phyloP scores from a whole-genome alignment of 192 early-diverging fungal genomes.

The Coemansia sp. region DNA sequence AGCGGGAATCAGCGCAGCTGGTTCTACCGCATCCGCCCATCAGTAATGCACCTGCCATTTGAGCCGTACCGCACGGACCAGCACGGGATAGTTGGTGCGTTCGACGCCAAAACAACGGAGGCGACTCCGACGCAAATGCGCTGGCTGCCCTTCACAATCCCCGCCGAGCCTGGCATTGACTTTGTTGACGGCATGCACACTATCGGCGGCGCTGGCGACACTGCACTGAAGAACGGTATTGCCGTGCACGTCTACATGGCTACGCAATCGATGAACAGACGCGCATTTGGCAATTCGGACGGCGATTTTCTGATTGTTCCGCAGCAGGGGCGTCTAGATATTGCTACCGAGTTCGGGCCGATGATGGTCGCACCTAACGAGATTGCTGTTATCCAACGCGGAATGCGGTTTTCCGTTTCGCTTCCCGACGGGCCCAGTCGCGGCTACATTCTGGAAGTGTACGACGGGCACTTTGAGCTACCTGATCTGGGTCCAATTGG shows the following conservation, averaged over 20 bases:
- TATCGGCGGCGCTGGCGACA: conserved; percentile 83
- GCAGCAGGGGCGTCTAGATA: conserved; percentile 85
- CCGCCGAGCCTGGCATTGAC: conserved; percentile 47
- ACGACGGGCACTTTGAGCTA: conserved; percentile 86
- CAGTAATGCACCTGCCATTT: conserved; percentile 81
- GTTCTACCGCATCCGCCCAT: conserved; percentile 95
- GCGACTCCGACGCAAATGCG: conserved; percentile 86
- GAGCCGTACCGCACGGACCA: conserved; percentile 19
- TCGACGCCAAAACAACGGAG: conserved; percentile 56
- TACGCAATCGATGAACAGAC: conserved; percentile 72
- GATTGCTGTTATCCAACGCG: conserved; percentile 91
- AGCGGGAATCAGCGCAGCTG: conserved; percentile 83
- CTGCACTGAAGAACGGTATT: conserved; percentile 72
- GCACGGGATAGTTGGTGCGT: conserved; percentile 61
- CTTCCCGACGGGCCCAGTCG: conserved; percentile 80
- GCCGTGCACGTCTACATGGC: conserved; percentile 84
- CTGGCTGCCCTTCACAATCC: conserved; percentile 86
- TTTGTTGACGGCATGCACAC: conserved; percentile 87
- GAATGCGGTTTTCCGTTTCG: conserved; percentile 81
- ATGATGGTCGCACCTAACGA: conserved; percentile 84
- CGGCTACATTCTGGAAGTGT: conserved; percentile 91
- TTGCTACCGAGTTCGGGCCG: conserved; percentile 88
- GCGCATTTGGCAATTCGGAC: conserved; percentile 86
- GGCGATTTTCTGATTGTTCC: conserved; percentile 93
- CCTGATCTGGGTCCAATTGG: conserved; percentile 96